Evolutionary conservation across 371 early-diverging fungal species (phyloP).

Genomic region (Mortierella sp.): DNA sequence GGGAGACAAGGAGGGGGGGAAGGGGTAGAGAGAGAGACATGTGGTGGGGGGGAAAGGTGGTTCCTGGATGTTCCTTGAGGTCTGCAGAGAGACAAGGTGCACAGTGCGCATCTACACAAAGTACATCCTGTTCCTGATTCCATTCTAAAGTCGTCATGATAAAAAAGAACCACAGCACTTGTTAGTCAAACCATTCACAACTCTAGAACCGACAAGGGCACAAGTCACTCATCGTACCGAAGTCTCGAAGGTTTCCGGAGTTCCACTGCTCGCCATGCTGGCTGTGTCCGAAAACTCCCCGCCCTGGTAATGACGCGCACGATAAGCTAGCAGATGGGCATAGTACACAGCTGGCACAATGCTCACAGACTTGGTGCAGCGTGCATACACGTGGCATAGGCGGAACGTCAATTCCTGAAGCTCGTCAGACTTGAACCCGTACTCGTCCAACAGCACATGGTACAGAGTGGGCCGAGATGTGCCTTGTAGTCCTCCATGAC

Average conservation of each 20-base stretch:
- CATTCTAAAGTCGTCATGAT: neutral
- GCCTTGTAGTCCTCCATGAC: slow-evolving; percentile 82
- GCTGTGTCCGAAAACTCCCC: slow-evolving; percentile 26
- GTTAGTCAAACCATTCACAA: neutral
- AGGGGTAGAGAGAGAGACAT: too few species aligned
- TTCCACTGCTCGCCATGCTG: slow-evolving; percentile 18
- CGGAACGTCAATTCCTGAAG: slow-evolving; percentile 73
- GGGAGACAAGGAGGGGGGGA: too few species aligned
- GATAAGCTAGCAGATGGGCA: slow-evolving; percentile 87
- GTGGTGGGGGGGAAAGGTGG: too few species aligned
- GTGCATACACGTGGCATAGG: slow-evolving; percentile 75
- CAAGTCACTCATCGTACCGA: slow-evolving; percentile 11
- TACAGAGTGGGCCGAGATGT: slow-evolving; percentile 82
- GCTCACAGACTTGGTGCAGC: slow-evolving; percentile 84
- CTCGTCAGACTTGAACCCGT: slow-evolving; percentile 63
- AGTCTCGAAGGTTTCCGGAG: slow-evolving; percentile 10
- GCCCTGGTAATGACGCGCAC: slow-evolving; percentile 60
- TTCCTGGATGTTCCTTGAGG: slow-evolving; percentile 5
- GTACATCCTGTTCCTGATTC: slow-evolving; percentile 32
- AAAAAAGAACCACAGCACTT: neutral
- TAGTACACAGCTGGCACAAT: slow-evolving; percentile 92
- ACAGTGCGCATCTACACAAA: slow-evolving; percentile 20
- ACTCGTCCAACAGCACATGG: slow-evolving; percentile 77
- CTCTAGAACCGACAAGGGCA: neutral
- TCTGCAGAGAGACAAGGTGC: neutral